Evolutionary conservation across 1,139 yeast genomes (phyloP), one percentile per base, ranked within the genome.

Genomic region (Insectozyma bohioensis): DNA sequence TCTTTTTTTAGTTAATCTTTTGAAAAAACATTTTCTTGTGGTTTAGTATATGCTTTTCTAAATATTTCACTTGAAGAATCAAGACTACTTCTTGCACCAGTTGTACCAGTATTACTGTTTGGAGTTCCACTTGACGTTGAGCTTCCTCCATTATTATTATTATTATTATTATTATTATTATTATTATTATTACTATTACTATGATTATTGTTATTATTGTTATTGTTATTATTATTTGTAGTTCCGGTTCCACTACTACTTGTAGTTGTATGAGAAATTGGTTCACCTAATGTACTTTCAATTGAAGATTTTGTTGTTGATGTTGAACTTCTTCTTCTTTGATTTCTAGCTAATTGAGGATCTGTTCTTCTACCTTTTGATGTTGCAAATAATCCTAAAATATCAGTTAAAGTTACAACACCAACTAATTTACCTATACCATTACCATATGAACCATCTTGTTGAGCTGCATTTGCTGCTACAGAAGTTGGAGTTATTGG

Each of bases 401-500:
- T 83, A 57, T 90, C 98, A 1, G 97, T 88, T 43, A 92, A 66
- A 2, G 96, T 85, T 4, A 92, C 80, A 14, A 92, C 97, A 26
- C 97, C 97, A 37, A 85, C 75, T 43, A 90, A 71, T 52, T 80
- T 83, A 9, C 95, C 95, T 2, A 85, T 78, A 32, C 80, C 66
- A 28, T 76, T 72, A 15, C 32, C 30, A 36, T 55, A 43, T 25
- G 42, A 19, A 37, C 42, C 20, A 36, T 45, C 51, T 5, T 58
- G 50, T 5, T 53, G 36, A 3, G 58, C 45, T 11, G 47, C 29
- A 11, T 41, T 15, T 9, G 39, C 24, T 11, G 32, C 49, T 3
- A 59, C 46, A 18, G 17, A 17, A 11, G 11, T 21, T 16, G 13
- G 8, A 24, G 3, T n/a, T 6, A 19, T 8, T 19, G 20, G 24